phyloP scores from a whole-genome alignment of 1,139 yeast genomes.

The Sugiyamaella japonica region DNA sequence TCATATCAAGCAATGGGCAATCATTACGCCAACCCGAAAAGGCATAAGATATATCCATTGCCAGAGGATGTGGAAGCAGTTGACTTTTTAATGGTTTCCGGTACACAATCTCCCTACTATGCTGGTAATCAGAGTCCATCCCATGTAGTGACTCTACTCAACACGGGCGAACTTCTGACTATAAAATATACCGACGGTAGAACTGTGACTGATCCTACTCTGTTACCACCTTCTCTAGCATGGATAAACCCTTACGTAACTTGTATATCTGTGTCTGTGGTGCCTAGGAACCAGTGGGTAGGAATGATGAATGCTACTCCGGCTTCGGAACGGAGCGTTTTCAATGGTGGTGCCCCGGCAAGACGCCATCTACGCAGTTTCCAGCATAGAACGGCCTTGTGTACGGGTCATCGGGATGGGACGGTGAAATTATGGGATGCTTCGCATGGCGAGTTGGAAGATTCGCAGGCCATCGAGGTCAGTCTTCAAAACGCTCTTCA shows the following conservation, averaged over 20 bases:
- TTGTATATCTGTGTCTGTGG: constrained; percentile 51
- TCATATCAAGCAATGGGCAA: constrained; percentile 80
- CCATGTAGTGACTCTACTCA: constrained; percentile 61
- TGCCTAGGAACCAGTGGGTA: constrained; percentile 69
- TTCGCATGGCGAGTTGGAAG: constrained; percentile 69
- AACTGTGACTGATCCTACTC: constrained; percentile 54
- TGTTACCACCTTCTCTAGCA: constrained; percentile 76
- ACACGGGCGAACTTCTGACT: constrained; percentile 57
- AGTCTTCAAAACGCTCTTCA: constrained; percentile 52
- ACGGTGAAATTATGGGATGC: constrained; percentile 78
- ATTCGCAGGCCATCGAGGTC: constrained; percentile 58
- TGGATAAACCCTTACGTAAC: constrained; percentile 79
- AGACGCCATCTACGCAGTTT: constrained; percentile 55
- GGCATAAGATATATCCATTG: constrained; percentile 55
- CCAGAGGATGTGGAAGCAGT: constrained; percentile 46
- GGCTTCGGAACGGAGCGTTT: constrained; percentile 40
- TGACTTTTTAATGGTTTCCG: constrained; percentile 54
- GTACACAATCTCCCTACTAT: constrained; percentile 49
- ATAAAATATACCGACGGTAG: constrained; percentile 58
- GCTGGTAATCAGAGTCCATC: constrained; percentile 42
- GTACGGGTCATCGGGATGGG: constrained; percentile 84
- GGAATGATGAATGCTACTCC: constrained; percentile 58
- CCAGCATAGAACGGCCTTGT: constrained; percentile 62
- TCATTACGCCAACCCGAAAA: constrained; percentile 67
- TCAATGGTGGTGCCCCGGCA: constrained; percentile 79